Evolutionary conservation across 2,329 filamentous ascomycete species (phyloP).

Genomic region (Ophidiomyces ophidiicola): DNA sequence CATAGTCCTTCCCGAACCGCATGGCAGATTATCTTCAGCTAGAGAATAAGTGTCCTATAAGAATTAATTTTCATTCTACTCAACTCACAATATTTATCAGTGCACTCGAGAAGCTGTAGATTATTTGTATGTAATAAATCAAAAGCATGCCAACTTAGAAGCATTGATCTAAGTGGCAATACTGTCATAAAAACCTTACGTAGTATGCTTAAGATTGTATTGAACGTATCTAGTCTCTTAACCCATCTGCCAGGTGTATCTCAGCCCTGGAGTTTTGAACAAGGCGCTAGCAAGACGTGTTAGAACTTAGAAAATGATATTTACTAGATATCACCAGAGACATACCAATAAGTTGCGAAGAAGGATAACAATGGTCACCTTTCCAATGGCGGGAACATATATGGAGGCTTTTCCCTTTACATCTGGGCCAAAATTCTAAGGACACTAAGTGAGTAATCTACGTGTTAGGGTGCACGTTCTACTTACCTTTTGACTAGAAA

Average conservation of each 20-base stretch:
- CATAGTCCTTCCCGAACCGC: no score
- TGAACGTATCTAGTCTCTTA: slow-evolving; percentile 32
- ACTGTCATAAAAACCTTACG: no score
- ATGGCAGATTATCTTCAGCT: no score
- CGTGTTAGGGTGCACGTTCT: not conserved
- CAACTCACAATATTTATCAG: no score
- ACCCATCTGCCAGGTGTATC: slow-evolving; percentile 30
- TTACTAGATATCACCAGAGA: not conserved
- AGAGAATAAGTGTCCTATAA: no score
- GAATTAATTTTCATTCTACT: no score
- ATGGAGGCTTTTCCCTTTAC: slow-evolving; percentile 94
- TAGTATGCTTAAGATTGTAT: no score
- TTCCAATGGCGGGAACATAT: slow-evolving; percentile 92
- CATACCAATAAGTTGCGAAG: slow-evolving; percentile 72
- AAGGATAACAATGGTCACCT: slow-evolving; percentile 89
- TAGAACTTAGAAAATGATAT: slow-evolving; percentile 7
- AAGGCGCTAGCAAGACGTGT: slow-evolving; percentile 24
- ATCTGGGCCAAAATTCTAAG: slow-evolving; percentile 69
- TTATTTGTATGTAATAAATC: no score
- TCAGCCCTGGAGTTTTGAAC: slow-evolving; percentile 33
- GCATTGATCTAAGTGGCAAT: no score
- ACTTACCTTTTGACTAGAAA: slow-evolving; percentile 69
- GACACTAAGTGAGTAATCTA: not conserved
- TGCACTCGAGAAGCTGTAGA: no score
- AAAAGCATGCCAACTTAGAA: not conserved